Evolutionary conservation across 768 basidiomycete genomes (phyloP).

Genomic region (Suillus sp.): DNA sequence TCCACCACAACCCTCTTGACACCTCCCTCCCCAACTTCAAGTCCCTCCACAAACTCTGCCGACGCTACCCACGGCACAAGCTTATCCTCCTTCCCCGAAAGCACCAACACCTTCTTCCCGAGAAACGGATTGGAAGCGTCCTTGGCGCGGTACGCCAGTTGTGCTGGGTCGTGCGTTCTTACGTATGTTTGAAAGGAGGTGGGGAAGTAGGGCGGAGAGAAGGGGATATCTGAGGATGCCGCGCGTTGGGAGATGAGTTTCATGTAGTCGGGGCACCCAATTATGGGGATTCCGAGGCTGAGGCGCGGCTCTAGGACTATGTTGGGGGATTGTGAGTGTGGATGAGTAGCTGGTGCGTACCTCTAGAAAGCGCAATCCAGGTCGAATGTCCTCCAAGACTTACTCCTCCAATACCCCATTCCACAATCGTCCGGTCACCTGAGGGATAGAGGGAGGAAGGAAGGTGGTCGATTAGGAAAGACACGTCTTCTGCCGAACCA

Average conservation of each 20-base stretch:
- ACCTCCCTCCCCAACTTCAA: slow-evolving; percentile 56
- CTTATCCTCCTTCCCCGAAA: slow-evolving; percentile 66
- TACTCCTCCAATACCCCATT: slow-evolving; percentile 75
- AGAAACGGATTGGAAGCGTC: slow-evolving; percentile 57
- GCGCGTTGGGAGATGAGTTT: slow-evolving; percentile 62
- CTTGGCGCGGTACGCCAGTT: slow-evolving; percentile 41
- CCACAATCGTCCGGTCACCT: slow-evolving; percentile 57
- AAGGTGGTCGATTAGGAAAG: slow-evolving; percentile 80
- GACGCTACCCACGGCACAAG: slow-evolving; percentile 69
- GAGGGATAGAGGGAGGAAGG: slow-evolving; percentile 72
- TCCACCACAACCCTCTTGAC: slow-evolving; percentile 58
- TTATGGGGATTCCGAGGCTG: slow-evolving; percentile 50
- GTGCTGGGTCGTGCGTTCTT: slow-evolving; percentile 46
- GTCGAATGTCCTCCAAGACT: slow-evolving; percentile 86
- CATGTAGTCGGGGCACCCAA: slow-evolving; percentile 74
- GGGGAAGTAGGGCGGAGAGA: slow-evolving; percentile 60
- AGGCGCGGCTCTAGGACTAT: slow-evolving; percentile 45
- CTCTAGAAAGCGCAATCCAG: slow-evolving; percentile 66
- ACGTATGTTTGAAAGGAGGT: slow-evolving; percentile 51
- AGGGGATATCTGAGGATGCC: slow-evolving; percentile 39
- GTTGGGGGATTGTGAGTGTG: not conserved
- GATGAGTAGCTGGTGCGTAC: slow-evolving; percentile 24
- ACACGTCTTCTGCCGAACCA: slow-evolving; percentile 76
- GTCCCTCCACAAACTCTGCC: slow-evolving; percentile 52
- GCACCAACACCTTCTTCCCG: slow-evolving; percentile 72